A percentile compares a stretch with the other conserved stretches of the same genome.
These are phyloP conservation scores for Purpureocillium takamizusanense DNA, from an alignment of 2,329 filamentous ascomycete genomes.

Conservation along the genomic window DNA sequence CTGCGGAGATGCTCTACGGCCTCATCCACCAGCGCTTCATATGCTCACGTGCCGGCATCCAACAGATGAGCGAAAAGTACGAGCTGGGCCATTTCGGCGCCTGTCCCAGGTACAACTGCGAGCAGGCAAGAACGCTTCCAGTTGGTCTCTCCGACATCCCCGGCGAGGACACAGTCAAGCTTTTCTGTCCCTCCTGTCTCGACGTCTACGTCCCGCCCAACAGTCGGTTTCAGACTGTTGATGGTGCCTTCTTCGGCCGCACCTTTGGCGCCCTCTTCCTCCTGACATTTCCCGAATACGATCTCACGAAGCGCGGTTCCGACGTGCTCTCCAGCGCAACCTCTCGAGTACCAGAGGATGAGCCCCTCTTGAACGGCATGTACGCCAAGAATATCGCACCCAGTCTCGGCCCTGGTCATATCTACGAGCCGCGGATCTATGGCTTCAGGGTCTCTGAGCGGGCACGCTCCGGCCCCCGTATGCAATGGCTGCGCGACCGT, in stretches of 20 bases:
- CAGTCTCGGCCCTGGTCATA: slow-evolving; percentile 69
- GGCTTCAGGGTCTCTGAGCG: slow-evolving; percentile 91
- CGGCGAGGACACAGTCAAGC: slow-evolving; percentile 93
- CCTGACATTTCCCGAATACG: slow-evolving; percentile 95
- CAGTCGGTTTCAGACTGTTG: slow-evolving; percentile 92
- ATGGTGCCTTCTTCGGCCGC: slow-evolving; percentile 95
- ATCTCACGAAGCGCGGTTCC: slow-evolving; percentile 64
- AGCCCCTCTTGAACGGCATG: slow-evolving; percentile 71
- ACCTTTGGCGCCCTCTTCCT: slow-evolving; percentile 97
- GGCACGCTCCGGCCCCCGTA: slow-evolving; percentile 80
- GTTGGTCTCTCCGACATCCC: slow-evolving; percentile 92
- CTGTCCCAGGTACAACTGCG: slow-evolving; percentile 91
- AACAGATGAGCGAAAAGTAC: slow-evolving; percentile 99
- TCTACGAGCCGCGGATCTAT: slow-evolving; percentile 95
- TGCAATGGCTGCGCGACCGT: slow-evolving; percentile 91
- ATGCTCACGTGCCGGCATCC: slow-evolving; percentile 89
- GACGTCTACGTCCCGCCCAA: slow-evolving; percentile 97
- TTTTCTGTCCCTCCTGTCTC: slow-evolving; percentile 93
- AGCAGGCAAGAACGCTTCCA: slow-evolving; percentile 80
- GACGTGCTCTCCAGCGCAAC: slow-evolving; percentile 39
- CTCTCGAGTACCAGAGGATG: slow-evolving; percentile 28
- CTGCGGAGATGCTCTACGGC: slow-evolving; percentile 95
- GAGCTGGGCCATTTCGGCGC: slow-evolving; percentile 92
- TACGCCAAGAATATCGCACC: slow-evolving; percentile 81
- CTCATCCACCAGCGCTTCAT: slow-evolving; percentile 98